Base-by-base conservation (phyloP, 768 basidiomycete species). In the Tricholoma terreum region DNA sequence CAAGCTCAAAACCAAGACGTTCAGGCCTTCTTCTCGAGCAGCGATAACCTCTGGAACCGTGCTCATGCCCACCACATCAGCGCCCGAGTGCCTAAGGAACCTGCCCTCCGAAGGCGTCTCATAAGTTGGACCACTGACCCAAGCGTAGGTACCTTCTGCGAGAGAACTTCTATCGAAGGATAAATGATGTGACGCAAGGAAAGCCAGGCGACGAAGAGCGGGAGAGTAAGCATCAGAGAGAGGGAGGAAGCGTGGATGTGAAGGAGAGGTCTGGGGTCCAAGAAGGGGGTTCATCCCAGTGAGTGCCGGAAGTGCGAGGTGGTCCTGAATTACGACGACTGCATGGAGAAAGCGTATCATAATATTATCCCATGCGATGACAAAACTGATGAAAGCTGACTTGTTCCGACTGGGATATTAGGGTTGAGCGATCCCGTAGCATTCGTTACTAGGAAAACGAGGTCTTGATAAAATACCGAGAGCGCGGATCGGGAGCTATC, bases 61-160 rank as follows among this genome's bases (percentile, higher is more conserved):
- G 62, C 90, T 92, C 93, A 95, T 95, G 1, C 93, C 93, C 1
- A 94, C 93, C n/a, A 94, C 89, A 63, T 92, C 91, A 1, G 88
- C 93, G 3, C 93, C 93, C 0, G 83, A 84, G 7, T 73, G 71
- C 14, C 88, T 75, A 38, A 95, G 73, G 72, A 94, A 85, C 49
- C 86, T 77, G 31, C 92, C 93, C 63, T 96, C 93, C 0, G 91
- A 92, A 2, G 89, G 85, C 0, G 90, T 91, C 73, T 95, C 93
- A 67, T 95, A 95, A 7, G 91, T 90, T 12, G 94, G 93, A 0
- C 94, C 93, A 30, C 85, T 81, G 46, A 95, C 93, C 90, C 91
- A 95, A 1, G 92, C 92, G 63, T 95, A 95, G 2, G 82, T 84
- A 0, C 94, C 93, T 67, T 94, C 93, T 2, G 82, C 83, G 11